Percentiles rank a stretch among this genome's conserved stretches.
Evolutionary conservation across 768 basidiomycete species (phyloP).

Genomic region (Solioccasus polychromus): DNA sequence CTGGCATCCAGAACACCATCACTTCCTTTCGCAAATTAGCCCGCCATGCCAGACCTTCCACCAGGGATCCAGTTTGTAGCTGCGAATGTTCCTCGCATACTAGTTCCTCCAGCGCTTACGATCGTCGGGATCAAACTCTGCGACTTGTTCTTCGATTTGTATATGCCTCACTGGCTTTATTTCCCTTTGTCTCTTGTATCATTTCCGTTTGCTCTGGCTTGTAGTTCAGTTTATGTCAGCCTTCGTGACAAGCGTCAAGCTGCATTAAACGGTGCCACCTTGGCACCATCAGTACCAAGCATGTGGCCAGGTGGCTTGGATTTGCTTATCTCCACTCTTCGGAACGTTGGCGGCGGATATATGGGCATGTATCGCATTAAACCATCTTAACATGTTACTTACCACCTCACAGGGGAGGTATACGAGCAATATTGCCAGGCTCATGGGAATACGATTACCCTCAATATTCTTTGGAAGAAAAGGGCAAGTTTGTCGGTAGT

Average conservation of each 20-base stretch:
- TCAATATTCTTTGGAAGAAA: constrained; percentile 37
- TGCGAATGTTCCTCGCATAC: constrained; percentile 19
- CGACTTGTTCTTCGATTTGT: constrained; percentile 1
- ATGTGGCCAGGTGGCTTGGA: constrained; percentile 37
- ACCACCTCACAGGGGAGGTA: constrained; percentile 25
- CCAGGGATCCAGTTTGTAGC: constrained; percentile 29
- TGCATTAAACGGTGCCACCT: constrained; percentile 21
- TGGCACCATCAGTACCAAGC: constrained; percentile 31
- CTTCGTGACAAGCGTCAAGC: constrained; percentile 8
- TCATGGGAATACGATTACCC: constrained; percentile 33
- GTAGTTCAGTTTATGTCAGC: constrained; percentile 8
- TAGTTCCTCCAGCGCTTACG: constrained; percentile 11
- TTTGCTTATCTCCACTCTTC: constrained; percentile 19
- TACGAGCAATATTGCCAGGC: constrained; percentile 20
- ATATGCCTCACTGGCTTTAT: constrained; percentile 10
- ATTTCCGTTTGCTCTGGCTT: constrained; percentile 18
- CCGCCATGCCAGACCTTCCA: constrained; percentile 25
- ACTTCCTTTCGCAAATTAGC: background rate
- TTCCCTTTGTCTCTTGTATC: constrained; percentile 15
- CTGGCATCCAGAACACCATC: no score
- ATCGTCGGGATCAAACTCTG: constrained; percentile 9
- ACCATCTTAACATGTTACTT: no score
- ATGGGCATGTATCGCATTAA: constrained; percentile 19
- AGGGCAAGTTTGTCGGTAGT: constrained; percentile 31
- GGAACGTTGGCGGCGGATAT: constrained; percentile 21